phyloP scores from a whole-genome alignment of 495 filamentous ascomycete species.

The Tuber microsphaerosporum region DNA sequence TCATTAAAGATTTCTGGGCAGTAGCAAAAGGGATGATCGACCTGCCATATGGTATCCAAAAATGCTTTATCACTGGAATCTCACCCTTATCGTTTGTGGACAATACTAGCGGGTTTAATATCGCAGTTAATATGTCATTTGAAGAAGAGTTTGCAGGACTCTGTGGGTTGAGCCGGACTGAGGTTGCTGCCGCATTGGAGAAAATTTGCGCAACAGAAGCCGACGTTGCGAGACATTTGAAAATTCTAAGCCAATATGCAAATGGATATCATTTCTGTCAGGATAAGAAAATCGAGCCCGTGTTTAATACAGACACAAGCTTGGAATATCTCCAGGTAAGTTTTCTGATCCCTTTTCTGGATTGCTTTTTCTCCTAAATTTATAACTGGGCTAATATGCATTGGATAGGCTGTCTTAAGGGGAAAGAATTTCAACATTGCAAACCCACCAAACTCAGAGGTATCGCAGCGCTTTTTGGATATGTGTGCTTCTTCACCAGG shows the following conservation, averaged over 20 bases:
- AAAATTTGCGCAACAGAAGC: too few relatives aligned
- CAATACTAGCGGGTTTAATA: not conserved
- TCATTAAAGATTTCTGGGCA: slow-evolving; percentile 9
- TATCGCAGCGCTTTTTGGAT: not conserved
- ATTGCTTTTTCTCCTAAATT: not conserved
- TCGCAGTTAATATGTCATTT: slow-evolving; percentile 9
- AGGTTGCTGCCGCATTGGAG: too few relatives aligned
- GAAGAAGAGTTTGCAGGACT: too few relatives aligned
- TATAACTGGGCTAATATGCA: not conserved
- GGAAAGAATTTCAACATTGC: not conserved
- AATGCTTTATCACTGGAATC: slow-evolving; percentile 14
- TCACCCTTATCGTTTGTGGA: slow-evolving; percentile 4
- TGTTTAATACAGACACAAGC: slow-evolving; percentile 7
- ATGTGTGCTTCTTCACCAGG: not conserved
- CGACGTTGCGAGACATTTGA: too few relatives aligned
- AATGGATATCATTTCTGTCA: slow-evolving; percentile 5
- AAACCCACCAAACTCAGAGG: not conserved
- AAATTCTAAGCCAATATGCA: too few relatives aligned
- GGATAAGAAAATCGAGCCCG: not conserved
- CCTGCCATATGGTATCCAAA: slow-evolving; percentile 5
- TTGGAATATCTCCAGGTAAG: slow-evolving; percentile 12
- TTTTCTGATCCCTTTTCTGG: not conserved
- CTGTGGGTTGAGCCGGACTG: too few relatives aligned
- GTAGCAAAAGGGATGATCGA: not conserved
- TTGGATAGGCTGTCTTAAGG: not conserved